Conservation (phyloP, 768 basidiomycete species). For the Tricholomella constricta region DNA sequence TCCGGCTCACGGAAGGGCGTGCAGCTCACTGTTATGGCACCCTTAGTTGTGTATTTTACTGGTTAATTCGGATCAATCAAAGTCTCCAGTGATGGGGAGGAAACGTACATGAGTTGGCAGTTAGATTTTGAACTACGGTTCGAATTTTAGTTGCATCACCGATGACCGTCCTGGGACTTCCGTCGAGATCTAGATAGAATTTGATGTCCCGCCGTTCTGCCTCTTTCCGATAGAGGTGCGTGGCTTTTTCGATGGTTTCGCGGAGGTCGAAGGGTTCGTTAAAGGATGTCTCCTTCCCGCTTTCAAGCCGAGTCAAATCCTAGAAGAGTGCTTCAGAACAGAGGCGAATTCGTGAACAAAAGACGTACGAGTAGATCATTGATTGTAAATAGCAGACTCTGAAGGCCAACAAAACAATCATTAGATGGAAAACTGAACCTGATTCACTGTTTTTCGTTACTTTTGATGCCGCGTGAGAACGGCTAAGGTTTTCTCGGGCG, state of each 20-base stretch:
- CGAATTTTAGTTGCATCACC: conserved; percentile 76
- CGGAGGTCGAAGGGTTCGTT: conserved; percentile 76
- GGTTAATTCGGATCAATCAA: conserved; percentile 2
- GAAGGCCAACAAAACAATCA: neutral
- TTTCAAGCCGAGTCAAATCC: conserved; percentile 79
- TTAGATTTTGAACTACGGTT: conserved; percentile 76
- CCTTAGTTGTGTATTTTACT: conserved; percentile 74
- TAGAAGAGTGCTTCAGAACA: conserved; percentile 18
- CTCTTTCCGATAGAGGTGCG: conserved; percentile 64
- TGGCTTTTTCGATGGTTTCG: conserved; percentile 60
- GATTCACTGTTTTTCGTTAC: conserved; percentile 25
- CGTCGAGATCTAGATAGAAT: conserved; percentile 57
- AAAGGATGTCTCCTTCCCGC: conserved; percentile 71
- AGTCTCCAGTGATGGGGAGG: neutral
- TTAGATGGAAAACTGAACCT: neutral
- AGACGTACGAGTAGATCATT: conserved; percentile 68
- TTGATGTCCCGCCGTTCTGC: conserved; percentile 59
- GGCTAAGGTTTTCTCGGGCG: conserved; percentile 71
- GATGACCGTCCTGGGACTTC: conserved; percentile 60
- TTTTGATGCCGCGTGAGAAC: conserved; percentile 77
- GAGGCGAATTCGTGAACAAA: neutral
- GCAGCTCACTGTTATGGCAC: conserved; percentile 63
- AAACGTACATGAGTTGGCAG: conserved; percentile 67
- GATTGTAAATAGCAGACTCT: conserved; percentile 79
- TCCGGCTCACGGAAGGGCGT: conserved; percentile 51